Base-by-base conservation (phyloP, 140 eudicot genomes). In the Cichorium intybus region DNA sequence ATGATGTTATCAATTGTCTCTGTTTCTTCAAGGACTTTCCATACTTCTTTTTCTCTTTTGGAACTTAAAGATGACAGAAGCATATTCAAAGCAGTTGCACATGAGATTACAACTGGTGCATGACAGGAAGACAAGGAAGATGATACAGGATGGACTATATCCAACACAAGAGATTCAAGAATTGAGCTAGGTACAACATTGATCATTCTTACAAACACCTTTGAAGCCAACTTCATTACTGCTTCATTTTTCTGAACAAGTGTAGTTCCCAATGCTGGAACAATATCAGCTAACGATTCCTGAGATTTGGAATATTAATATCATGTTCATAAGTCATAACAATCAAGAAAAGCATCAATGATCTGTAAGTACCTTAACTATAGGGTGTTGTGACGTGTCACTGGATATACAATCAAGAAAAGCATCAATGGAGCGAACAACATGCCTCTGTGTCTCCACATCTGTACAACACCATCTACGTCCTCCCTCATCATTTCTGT, bases 351-450 rank as follows among this genome's bases (percentile, higher is more conserved):
- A n/a, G n/a, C n/a, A n/a, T n/a, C n/a, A n/a, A 26, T 53, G n/a
- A 34, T 56, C 21, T 20, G 50, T 10, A 16, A 35, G 18, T 81
- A 91, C 97, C 97, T 91, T 91, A 29, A 91, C 88, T 71, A 91
- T 73, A 26, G 87, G 85, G 73, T 82, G 82, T 1, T 79, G 83
- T 48, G 75, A 72, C n/a, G 84, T 69, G 69, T 91, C 95, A 58
- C 55, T 75, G 0, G 89, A 68, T 62, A 91, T 69, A 63, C 85
- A 85, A 67, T 85, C 97, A 54, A 91, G 87, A 86, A 87, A 87
- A 15, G 91, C 88, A 55, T 88, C 90, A 55, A 80, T 70, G 6
- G 97, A 78, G 9, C 95, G 97, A 70, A 91, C 65, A n/a, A 87
- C 88, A 20, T 73, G 83, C 54, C 82, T 85, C 20, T 87, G 96